phyloP scores from a whole-genome alignment of 1,139 yeast genomes.

The Lizanozyma gosingica region DNA sequence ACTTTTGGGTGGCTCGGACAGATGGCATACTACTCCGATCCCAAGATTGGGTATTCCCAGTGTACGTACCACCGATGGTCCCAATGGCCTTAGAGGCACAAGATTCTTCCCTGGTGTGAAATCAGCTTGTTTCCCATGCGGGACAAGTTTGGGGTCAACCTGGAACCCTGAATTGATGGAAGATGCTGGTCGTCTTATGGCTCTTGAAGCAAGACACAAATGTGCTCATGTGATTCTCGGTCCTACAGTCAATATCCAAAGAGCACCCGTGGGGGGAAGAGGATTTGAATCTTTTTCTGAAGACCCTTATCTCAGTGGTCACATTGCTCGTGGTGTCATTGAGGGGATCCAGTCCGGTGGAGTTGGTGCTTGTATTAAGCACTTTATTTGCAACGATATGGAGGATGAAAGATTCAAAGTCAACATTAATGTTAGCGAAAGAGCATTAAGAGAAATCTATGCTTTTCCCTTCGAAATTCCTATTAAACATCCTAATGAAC shows the following conservation, averaged over 20 bases:
- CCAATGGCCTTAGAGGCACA: constrained; percentile 9
- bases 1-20: constrained; percentile 8
- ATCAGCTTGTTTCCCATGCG: constrained; percentile 26
- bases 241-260: constrained; percentile 12
- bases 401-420: constrained; percentile 7
- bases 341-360: constrained; percentile 21
- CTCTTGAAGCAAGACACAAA: constrained; percentile 13
- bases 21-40: constrained; percentile 9
- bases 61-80: constrained; percentile 8
- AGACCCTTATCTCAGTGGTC: constrained; percentile 26
- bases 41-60: constrained; percentile 8
- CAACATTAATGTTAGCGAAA: constrained; percentile 7
- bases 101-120: constrained; percentile 11
- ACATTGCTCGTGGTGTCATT: constrained; percentile 18
- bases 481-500: background rate
- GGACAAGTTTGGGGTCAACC: constrained; percentile 35
- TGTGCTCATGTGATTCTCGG: constrained; percentile 10
- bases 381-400: constrained; percentile 9
- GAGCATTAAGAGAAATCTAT: constrained; percentile 5
- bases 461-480: background rate
- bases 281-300: constrained; percentile 27
- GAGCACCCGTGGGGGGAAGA: constrained; percentile 28
- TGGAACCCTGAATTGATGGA: constrained; percentile 25
- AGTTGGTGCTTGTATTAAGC: constrained; percentile 8
- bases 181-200: constrained; percentile 14